Percentiles rank a stretch among this genome's conserved stretches.
phyloP scores from a whole-genome alignment of 2,329 filamentous ascomycete genomes.

The Aureobasidium sp. region DNA sequence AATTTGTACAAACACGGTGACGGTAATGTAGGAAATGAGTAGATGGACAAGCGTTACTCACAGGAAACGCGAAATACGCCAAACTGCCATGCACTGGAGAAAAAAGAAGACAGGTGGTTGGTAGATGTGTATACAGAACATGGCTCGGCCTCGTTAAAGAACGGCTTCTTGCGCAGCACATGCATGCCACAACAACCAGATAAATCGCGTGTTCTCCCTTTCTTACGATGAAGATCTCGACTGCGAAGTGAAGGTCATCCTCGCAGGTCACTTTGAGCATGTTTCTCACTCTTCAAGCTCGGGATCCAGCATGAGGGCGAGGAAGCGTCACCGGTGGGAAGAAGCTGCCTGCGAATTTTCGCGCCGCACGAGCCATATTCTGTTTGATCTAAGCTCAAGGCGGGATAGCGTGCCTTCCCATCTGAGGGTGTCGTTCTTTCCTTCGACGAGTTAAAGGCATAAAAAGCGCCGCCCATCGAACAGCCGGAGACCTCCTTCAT shows the following conservation, averaged over 20 bases:
- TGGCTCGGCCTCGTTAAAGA: background rate
- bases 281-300: background rate
- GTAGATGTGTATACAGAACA: constrained; percentile 2
- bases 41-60: background rate
- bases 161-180: background rate
- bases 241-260: background rate
- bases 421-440: constrained; percentile 6
- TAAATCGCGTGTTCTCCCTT: background rate
- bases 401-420: constrained; percentile 1
- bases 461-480: constrained; percentile 9
- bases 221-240: background rate
- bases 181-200: constrained; percentile 2
- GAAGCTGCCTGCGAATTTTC: background rate
- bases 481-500: constrained; percentile 8
- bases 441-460: constrained; percentile 12
- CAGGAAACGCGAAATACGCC: background rate
- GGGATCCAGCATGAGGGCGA: background rate
- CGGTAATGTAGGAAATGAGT: background rate
- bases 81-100: background rate
- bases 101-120: constrained; percentile 12
- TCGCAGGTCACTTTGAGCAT: background rate
- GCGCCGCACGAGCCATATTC: background rate
- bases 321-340: background rate
- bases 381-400: background rate
- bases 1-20: too few species aligned